phyloP scores from a whole-genome alignment of 768 basidiomycete species.

The Boletus tylopilopsis region DNA sequence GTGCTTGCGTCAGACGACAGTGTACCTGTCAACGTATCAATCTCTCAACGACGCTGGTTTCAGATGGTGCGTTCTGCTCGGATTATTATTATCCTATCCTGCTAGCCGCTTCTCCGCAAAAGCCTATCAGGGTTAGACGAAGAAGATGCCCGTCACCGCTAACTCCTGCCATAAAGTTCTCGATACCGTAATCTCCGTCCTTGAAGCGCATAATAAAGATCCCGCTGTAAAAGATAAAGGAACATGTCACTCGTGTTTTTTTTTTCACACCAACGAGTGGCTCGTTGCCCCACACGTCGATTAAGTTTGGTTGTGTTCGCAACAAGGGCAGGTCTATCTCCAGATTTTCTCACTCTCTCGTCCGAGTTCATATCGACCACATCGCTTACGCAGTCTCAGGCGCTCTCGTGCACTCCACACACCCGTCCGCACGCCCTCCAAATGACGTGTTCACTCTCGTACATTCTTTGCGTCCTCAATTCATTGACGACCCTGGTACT shows the following conservation, averaged over 20 bases:
- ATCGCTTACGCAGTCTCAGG: constrained; percentile 4
- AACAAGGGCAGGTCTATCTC: not conserved
- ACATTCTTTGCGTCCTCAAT: constrained; percentile 10
- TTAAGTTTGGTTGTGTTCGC: constrained; percentile 6
- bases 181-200: constrained; percentile 35
- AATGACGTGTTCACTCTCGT: constrained; percentile 12
- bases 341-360: constrained; percentile 2
- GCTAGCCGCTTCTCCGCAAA: constrained; percentile 28
- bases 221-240: constrained; percentile 7
- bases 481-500: constrained; percentile 22
- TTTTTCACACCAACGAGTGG: not conserved
- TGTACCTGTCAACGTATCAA: not conserved
- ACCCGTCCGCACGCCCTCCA: constrained; percentile 4
- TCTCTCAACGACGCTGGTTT: not conserved
- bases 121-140: constrained; percentile 32
- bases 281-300: constrained; percentile 10
- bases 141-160: constrained; percentile 20
- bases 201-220: constrained; percentile 16
- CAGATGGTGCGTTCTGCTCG: not conserved
- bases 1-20: constrained; percentile 1
- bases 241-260: constrained; percentile 12
- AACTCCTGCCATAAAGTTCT: constrained; percentile 21
- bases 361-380: constrained; percentile 6
- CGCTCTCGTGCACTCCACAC: not conserved
- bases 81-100: constrained; percentile 18